These are phyloP conservation scores for Phyllachora maydis DNA, from an alignment of 2,329 filamentous ascomycete genomes.

Conservation along the genomic window DNA sequence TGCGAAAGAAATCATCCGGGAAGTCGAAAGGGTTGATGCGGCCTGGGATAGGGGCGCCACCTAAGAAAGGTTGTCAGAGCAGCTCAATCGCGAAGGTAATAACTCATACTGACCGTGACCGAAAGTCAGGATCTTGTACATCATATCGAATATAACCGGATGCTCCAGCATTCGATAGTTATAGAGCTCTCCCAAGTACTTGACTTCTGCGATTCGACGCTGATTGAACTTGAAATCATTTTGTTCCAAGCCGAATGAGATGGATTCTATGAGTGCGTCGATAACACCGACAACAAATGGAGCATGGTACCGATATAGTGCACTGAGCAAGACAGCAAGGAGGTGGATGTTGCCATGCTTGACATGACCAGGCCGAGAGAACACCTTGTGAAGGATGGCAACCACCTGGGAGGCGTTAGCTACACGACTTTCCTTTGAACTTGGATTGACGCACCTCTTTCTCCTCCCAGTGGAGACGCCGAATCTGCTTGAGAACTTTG, in stretches of 20 bases:
- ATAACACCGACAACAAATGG: conserved; percentile 82
- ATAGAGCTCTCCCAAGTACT: conserved; percentile 90
- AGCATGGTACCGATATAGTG: conserved; percentile 79
- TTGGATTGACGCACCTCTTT: conserved; percentile 43
- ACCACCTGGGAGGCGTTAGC: conserved; percentile 10
- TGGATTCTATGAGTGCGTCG: conserved; percentile 75
- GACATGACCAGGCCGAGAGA: conserved; percentile 90
- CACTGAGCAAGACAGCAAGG: conserved; percentile 72
- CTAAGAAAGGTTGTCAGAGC: too few relatives aligned
- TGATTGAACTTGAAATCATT: conserved; percentile 98
- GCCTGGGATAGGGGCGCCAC: conserved; percentile 64
- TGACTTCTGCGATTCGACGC: conserved; percentile 82
- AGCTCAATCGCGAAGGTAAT: too few relatives aligned
- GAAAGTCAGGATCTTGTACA: conserved; percentile 89
- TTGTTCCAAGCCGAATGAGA: conserved; percentile 72
- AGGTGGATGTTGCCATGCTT: conserved; percentile 95
- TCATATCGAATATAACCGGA: conserved; percentile 79
- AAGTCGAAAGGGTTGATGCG: conserved; percentile 60
- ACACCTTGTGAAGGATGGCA: conserved; percentile 55
- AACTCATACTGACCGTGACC: conserved; percentile 42
- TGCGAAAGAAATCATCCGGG: conserved; percentile 89
- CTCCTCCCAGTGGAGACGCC: conserved; percentile 95
- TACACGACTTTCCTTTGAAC: too few relatives aligned
- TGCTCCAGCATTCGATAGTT: conserved; percentile 96
- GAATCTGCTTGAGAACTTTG: conserved; percentile 82